Evolutionary conservation across 116 monocot species (phyloP), one percentile per base, ranked within the genome.

Genomic region (Cymodocea nodosa): DNA sequence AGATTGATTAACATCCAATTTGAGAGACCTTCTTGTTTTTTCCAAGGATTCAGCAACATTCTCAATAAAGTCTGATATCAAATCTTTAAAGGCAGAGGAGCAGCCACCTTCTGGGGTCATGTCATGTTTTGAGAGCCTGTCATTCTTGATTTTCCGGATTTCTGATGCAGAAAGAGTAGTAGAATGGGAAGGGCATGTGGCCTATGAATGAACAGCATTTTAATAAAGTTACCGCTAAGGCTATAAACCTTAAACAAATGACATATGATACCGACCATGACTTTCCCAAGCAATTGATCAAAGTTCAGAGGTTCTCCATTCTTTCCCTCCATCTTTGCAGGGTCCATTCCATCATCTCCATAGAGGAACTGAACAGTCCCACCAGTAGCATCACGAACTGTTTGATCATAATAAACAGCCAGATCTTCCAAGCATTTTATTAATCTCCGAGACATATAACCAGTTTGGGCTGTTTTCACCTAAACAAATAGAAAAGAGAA

Each of bases 401-500:
- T 92, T 57, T 80, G 77, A 69, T 99, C 92, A 77, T 99, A 99
- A 60, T 84, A 79, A 67, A 76, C 56, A 50, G 86, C 83, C 9
- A 99, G 72, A 76, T 99, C 98, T 84, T 99, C 98, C 79, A 99
- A 78, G 17, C 84, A 66, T 81, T 99, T 99, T 62, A 89, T 92
- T 59, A 99, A 77, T 83, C 98, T 84, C 23, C 92, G 92, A 67
- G 98, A 99, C 98, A 99, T 99, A 53, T 99, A 99, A 64, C 98
- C 98, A 69, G 98, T 99, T 64, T 99, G 92, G 53, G 98, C 98
- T 50, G 98, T 99, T 89, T 99, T 99, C 35, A 99, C 92, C 98
- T 95, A 44, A 9, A 39, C 48, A 30, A 60, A 36, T 12, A 22
- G 16, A 60, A 64, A 64, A 44, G 9, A 64, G 39, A 63, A 48